These are phyloP conservation scores for Suhomyces atakaporum DNA, from an alignment of 1,139 yeast genomes.

Conservation along the genomic window DNA sequence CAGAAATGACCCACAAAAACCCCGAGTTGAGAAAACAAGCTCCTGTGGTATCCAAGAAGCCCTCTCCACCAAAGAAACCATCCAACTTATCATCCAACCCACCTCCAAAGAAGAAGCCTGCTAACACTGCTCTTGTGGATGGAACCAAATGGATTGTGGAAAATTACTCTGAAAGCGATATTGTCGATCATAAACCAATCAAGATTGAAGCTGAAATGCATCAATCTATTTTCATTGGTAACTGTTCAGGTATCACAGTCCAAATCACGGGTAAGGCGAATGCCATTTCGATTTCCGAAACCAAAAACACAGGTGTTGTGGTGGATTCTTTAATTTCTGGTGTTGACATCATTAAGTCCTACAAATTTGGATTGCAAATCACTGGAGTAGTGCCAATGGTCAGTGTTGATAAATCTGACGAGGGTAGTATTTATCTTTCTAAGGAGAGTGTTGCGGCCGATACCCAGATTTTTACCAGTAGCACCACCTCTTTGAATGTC, in stretches of 20 bases:
- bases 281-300: conserved; percentile 78
- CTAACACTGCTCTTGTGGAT: conserved; percentile 77
- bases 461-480: conserved; percentile 68
- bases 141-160: conserved; percentile 86
- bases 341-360: conserved; percentile 80
- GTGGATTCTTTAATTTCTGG: conserved; percentile 87
- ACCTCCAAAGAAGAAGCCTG: conserved; percentile 57
- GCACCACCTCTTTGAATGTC: conserved; percentile 81
- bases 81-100: conserved; percentile 46
- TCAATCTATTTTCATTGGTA: conserved; percentile 87
- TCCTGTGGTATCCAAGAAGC: conserved; percentile 45
- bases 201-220: conserved; percentile 77
- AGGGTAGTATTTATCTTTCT: conserved; percentile 79
- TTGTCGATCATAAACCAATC: conserved; percentile 48
- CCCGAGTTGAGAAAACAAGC: conserved; percentile 69
- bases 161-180: conserved; percentile 60
- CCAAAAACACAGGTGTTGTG: conserved; percentile 71
- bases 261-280: conserved; percentile 91
- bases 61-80: conserved; percentile 78
- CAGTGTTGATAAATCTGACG: conserved; percentile 84
- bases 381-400: conserved; percentile 79
- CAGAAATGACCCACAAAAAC: conserved; percentile 93
- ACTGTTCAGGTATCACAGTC: conserved; percentile 70
- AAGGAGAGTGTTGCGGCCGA: conserved; percentile 69
- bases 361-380: conserved; percentile 82